phyloP scores from a whole-genome alignment of 2,329 filamentous ascomycete genomes.

The Aspergillus uvarum region DNA sequence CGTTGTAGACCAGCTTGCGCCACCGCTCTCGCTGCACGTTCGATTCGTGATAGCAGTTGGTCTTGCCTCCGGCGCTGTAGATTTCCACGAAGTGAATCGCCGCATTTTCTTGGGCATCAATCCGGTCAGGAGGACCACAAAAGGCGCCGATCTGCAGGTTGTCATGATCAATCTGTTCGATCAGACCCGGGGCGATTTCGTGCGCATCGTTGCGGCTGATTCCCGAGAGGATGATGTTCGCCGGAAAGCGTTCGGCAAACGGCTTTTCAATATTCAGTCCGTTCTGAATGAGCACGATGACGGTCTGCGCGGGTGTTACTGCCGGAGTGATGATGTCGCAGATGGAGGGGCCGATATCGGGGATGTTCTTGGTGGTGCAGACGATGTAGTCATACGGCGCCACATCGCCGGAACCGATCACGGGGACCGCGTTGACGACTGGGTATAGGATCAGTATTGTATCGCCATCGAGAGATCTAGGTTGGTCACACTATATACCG shows the following conservation, averaged over 20 bases:
- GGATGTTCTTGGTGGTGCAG: slow-evolving; percentile 60
- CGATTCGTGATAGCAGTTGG: slow-evolving; percentile 41
- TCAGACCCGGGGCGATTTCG: slow-evolving; percentile 48
- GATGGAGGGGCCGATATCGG: slow-evolving; percentile 53
- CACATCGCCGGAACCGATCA: slow-evolving; percentile 19
- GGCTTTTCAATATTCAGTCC: slow-evolving; percentile 64
- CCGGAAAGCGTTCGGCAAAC: slow-evolving; percentile 50
- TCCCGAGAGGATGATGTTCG: slow-evolving; percentile 54
- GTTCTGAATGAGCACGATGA: slow-evolving; percentile 61
- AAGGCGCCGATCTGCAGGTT: slow-evolving; percentile 54
- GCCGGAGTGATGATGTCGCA: slow-evolving; percentile 53
- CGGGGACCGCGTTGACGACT: slow-evolving; percentile 53
- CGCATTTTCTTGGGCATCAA: slow-evolving; percentile 1
- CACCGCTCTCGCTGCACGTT: slow-evolving; percentile 33
- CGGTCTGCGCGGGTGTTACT: slow-evolving; percentile 52
- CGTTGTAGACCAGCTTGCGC: slow-evolving; percentile 50
- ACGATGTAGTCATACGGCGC: slow-evolving; percentile 56
- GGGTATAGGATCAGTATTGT: not conserved
- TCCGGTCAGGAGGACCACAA: slow-evolving; percentile 12
- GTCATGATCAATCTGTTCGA: slow-evolving; percentile 57
- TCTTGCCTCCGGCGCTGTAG: slow-evolving; percentile 51
- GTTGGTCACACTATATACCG: not conserved
- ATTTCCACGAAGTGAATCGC: slow-evolving; percentile 47
- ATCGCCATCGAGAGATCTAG: slow-evolving; percentile 22
- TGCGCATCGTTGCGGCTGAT: slow-evolving; percentile 55